Conservation (phyloP, 805 yeast species). For the Grigorovia humatica region DNA sequence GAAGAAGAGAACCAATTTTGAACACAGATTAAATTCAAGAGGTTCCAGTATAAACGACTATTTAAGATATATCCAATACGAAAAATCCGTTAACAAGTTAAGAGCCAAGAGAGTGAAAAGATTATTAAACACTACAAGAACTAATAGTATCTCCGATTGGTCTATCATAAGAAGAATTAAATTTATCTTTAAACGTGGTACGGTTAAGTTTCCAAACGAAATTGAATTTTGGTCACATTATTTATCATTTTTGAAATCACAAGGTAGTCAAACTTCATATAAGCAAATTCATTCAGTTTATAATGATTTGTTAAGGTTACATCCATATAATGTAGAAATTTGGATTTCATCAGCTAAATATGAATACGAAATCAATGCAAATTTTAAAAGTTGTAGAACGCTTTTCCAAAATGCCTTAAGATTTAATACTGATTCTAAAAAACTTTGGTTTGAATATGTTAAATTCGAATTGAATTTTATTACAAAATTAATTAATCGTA, state of each 20-base stretch:
- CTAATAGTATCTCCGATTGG: conserved; percentile 75
- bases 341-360: conserved; percentile 95
- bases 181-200: conserved; percentile 76
- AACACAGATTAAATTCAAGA: conserved; percentile 77
- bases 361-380: conserved; percentile 81
- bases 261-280: conserved; percentile 44
- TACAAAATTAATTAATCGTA: conserved; percentile 70
- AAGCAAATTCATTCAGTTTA: conserved; percentile 67
- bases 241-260: conserved; percentile 53
- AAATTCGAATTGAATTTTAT: conserved; percentile 82
- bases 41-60: conserved; percentile 74
- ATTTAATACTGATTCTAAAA: conserved; percentile 63
- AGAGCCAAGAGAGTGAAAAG: conserved; percentile 63
- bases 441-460: conserved; percentile 76
- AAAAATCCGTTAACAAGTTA: conserved; percentile 64
- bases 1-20: conserved; percentile 92
- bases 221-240: conserved; percentile 70
- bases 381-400: conserved; percentile 79
- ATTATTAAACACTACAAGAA: conserved; percentile 41
- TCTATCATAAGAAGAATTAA: conserved; percentile 73
- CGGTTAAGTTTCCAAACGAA: conserved; percentile 68
- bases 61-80: conserved; percentile 69
- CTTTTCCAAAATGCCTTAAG: conserved; percentile 77
- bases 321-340: conserved; percentile 81
- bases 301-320: conserved; percentile 68